Percentiles rank a stretch among this genome's conserved stretches.
Evolutionary conservation across 2,329 filamentous ascomycete species (phyloP).

Genomic region (Akanthomyces uredinophilus): DNA sequence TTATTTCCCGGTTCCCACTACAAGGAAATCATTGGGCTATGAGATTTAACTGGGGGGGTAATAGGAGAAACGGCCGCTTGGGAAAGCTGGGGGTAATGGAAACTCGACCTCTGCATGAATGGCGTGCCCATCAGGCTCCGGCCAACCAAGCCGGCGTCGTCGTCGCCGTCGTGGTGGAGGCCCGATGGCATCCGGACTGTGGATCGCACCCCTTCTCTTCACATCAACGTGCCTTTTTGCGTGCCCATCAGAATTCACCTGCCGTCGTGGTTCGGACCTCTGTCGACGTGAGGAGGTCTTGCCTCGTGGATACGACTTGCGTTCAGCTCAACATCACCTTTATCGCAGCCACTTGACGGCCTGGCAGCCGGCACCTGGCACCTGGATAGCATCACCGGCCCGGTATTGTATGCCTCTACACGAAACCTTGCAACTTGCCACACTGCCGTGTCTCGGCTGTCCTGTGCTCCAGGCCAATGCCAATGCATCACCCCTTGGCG

Average conservation of each 20-base stretch:
- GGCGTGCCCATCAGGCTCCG: conserved; percentile 4
- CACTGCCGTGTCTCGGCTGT: conserved; percentile 2
- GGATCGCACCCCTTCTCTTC: neutral
- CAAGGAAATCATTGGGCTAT: neutral
- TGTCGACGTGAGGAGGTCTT: neutral
- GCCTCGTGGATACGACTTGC: neutral
- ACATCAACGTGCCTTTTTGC: no score
- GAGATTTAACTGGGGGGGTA: neutral
- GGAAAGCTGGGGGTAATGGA: conserved; percentile 9
- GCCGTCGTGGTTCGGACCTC: no score
- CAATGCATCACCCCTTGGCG: neutral
- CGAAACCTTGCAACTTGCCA: neutral
- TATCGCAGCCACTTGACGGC: neutral
- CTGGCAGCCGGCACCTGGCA: neutral
- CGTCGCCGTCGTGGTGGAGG: neutral
- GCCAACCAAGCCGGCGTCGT: neutral
- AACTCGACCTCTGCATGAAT: conserved; percentile 2
- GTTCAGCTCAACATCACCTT: no score
- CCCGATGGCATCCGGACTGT: conserved; percentile 9
- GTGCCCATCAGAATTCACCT: no score
- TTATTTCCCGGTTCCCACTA: neutral
- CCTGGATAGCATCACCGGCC: neutral
- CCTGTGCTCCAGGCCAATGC: neutral
- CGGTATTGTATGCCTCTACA: neutral
- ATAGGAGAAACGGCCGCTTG: neutral